phyloP scores from a whole-genome alignment of 345 rosid species.

The Lepidium africanum region DNA sequence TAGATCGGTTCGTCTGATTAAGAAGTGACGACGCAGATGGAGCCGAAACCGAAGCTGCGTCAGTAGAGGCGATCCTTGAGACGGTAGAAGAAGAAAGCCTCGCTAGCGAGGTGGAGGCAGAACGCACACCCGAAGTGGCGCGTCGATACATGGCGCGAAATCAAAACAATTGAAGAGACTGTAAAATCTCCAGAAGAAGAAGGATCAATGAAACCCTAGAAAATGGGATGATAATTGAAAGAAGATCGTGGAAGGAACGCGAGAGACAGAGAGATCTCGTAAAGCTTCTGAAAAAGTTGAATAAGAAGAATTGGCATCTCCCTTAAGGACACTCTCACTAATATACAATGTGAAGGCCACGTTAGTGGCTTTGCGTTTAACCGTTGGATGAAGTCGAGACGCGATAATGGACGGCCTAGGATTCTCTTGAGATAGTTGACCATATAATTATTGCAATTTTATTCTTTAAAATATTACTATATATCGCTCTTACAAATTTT shows the following conservation, averaged over 20 bases:
- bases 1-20: constrained; percentile 25
- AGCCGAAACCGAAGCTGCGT: constrained; percentile 14
- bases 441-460: neutral
- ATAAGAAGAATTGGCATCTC: neutral
- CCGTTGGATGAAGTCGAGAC: constrained; percentile 5
- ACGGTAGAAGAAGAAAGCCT: constrained; percentile 32
- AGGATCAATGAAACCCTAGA: neutral
- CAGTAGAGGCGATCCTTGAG: constrained; percentile 11
- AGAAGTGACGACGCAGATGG: constrained; percentile 10
- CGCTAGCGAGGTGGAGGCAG: constrained; percentile 27
- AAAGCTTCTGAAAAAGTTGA: neutral
- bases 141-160: constrained; percentile 22
- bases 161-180: neutral
- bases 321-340: neutral
- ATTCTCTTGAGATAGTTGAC: neutral
- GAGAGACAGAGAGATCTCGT: neutral
- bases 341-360: constrained; percentile 10
- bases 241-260: constrained; percentile 2
- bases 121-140: constrained; percentile 34
- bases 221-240: constrained; percentile 2
- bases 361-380: neutral
- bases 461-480: neutral
- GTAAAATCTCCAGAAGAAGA: neutral
- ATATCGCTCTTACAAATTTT: neutral
- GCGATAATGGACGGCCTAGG: neutral